These are phyloP conservation scores for Umbelopsis sp. DNA, from an alignment of 192 early-diverging fungal species.

Conservation along the genomic window DNA sequence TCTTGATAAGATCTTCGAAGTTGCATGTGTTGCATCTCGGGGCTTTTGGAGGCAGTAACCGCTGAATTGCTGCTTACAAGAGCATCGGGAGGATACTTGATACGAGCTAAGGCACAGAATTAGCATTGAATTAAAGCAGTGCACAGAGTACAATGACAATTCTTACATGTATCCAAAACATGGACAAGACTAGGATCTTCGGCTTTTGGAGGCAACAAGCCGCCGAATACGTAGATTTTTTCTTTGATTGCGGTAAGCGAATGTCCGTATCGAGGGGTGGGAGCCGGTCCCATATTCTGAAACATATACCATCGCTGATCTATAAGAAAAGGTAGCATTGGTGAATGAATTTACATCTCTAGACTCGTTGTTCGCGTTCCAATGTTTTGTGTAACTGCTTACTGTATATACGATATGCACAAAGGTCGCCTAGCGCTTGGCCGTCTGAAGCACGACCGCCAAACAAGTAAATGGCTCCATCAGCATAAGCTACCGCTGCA, in stretches of 20 bases:
- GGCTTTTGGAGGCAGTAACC: background rate
- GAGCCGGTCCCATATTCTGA: conserved; percentile 48
- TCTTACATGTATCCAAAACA: conserved; percentile 56
- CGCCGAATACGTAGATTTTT: conserved; percentile 58
- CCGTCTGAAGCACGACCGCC: conserved; percentile 53
- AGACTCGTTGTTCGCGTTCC: background rate
- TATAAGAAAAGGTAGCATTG: conserved; percentile 20
- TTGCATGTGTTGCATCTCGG: background rate
- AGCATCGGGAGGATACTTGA: conserved; percentile 13
- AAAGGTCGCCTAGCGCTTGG: conserved; percentile 52
- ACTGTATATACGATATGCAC: conserved; percentile 56
- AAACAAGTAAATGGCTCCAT: conserved; percentile 56
- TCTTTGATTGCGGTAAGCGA: conserved; percentile 53
- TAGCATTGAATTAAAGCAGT: background rate
- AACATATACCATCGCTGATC: conserved; percentile 57
- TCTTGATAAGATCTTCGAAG: conserved; percentile 10
- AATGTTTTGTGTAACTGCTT: background rate
- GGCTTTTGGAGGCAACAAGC: conserved; percentile 44
- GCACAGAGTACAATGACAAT: background rate
- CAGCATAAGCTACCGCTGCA: conserved; percentile 42
- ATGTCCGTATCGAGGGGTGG: conserved; percentile 45
- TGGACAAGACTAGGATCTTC: conserved; percentile 48
- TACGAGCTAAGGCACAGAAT: background rate
- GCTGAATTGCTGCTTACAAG: background rate
- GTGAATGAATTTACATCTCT: background rate